These are phyloP conservation scores for Aspergillus sp. DNA, from an alignment of 2,329 filamentous ascomycete genomes.

Conservation along the genomic window DNA sequence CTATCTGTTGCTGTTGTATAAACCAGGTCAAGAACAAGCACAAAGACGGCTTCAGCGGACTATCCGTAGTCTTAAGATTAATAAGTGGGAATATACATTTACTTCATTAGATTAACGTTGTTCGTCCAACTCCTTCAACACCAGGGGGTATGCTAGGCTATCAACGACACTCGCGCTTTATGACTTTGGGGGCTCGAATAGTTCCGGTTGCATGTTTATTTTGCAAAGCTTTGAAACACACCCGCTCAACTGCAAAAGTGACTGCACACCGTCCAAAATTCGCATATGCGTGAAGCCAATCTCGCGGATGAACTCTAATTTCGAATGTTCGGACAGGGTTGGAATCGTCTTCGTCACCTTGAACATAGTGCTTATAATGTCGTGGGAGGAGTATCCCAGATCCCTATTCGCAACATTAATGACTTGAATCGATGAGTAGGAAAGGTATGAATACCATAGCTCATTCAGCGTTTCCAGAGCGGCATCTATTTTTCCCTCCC, in stretches of 20 bases:
- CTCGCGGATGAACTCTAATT: constrained; percentile 96
- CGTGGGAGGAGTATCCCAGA: constrained; percentile 95
- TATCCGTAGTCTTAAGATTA: not conserved
- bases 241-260: constrained; percentile 86
- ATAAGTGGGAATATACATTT: not conserved
- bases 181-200: constrained; percentile 58
- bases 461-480: constrained; percentile 85
- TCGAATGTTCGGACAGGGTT: constrained; percentile 87
- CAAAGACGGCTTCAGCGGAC: too few relatives aligned
- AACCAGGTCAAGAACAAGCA: too few relatives aligned
- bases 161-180: constrained; percentile 15
- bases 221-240: constrained; percentile 89
- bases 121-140: constrained; percentile 18
- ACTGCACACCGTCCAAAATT: constrained; percentile 96
- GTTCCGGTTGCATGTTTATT: constrained; percentile 92
- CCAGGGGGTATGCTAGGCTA: constrained; percentile 16
- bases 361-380: constrained; percentile 99
- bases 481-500: constrained; percentile 85
- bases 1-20: too few relatives aligned
- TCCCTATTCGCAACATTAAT: constrained; percentile 48
- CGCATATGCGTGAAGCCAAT: constrained; percentile 99
- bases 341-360: constrained; percentile 95
- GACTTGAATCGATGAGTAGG: not conserved
- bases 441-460: constrained; percentile 64
- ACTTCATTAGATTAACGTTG: not conserved